Conservation (phyloP, 2,329 filamentous ascomycete species). For the Pseudocercospora musae region DNA sequence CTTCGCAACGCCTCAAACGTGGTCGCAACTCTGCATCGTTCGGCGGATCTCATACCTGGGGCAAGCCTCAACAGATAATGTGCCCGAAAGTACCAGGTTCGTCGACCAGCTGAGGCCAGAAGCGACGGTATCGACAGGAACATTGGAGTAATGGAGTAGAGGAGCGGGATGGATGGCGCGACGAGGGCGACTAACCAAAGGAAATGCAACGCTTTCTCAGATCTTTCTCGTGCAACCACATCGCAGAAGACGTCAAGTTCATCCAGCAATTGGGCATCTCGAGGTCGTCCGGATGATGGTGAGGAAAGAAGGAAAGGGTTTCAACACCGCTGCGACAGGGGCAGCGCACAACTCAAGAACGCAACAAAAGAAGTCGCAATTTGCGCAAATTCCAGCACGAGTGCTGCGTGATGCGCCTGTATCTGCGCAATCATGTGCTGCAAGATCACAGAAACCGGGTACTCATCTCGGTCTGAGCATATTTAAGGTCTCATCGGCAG, state of each 20-base stretch:
- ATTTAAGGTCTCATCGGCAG: conserved; percentile 36
- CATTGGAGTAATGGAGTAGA: conserved; percentile 38
- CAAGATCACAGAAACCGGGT: conserved; percentile 20
- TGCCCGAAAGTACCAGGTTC: conserved; percentile 23
- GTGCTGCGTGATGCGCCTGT: conserved; percentile 41
- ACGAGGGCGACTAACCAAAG: conserved; percentile 29
- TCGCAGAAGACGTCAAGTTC: conserved; percentile 20
- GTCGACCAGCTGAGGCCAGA: conserved; percentile 33
- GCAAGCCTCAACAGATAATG: conserved; percentile 34
- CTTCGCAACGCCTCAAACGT: conserved; percentile 32
- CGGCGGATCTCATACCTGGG: conserved; percentile 20
- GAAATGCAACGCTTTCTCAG: conserved; percentile 33
- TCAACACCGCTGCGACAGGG: conserved; percentile 27
- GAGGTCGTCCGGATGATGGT: conserved; percentile 18
- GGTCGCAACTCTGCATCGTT: conserved; percentile 24
- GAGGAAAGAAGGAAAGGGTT: conserved; percentile 24
- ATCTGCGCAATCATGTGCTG: conserved; percentile 29
- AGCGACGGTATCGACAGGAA: conserved; percentile 35
- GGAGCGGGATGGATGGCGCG: conserved; percentile 45
- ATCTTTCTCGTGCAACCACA: conserved; percentile 23
- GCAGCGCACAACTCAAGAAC: conserved; percentile 37
- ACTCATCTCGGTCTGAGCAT: conserved; percentile 33
- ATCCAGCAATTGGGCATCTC: conserved; percentile 23
- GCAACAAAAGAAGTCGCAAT: conserved; percentile 34
- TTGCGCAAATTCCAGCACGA: conserved; percentile 34